Percentiles rank a stretch among this genome's conserved stretches.
These are phyloP conservation scores for Pseudofabraea citricarpa DNA, from an alignment of 2,329 filamentous ascomycete species.

Conservation along the genomic window DNA sequence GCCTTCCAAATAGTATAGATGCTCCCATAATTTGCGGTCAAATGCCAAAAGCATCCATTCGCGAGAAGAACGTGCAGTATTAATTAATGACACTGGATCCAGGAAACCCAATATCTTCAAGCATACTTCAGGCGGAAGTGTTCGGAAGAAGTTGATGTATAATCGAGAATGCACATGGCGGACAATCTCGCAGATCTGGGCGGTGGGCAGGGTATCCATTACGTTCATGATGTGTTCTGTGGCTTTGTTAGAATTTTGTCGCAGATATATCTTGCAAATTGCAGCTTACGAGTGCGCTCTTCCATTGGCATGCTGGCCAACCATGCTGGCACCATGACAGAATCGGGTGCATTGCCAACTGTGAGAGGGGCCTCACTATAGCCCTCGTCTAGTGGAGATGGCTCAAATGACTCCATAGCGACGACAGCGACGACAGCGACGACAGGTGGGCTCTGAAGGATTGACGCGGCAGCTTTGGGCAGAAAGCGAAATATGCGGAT, in stretches of 20 bases:
- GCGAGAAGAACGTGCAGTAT: constrained; percentile 72
- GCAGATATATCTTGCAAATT: too few relatives aligned
- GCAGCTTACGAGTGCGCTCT: constrained; percentile 23
- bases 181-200: constrained; percentile 74
- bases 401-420: constrained; percentile 12
- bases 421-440: too few relatives aligned
- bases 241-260: too few relatives aligned
- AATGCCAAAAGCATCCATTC: constrained; percentile 77
- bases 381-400: constrained; percentile 28
- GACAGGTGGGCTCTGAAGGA: too few relatives aligned
- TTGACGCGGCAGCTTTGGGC: too few relatives aligned
- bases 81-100: constrained; percentile 73
- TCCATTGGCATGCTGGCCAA: constrained; percentile 16
- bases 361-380: constrained; percentile 30
- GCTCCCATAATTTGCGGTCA: constrained; percentile 83
- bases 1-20: constrained; percentile 77
- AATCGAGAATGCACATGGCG: constrained; percentile 75
- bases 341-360: constrained; percentile 5
- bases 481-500: too few relatives aligned
- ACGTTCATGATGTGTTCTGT: constrained; percentile 77
- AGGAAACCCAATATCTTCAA: constrained; percentile 85
- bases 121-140: constrained; percentile 86
- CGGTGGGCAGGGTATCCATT: constrained; percentile 73
- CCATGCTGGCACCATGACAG: constrained; percentile 16
- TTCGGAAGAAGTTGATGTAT: constrained; percentile 85